Evolutionary conservation across 2,329 filamentous ascomycete genomes (phyloP).

Genomic region (Trichophyton benhamiae): DNA sequence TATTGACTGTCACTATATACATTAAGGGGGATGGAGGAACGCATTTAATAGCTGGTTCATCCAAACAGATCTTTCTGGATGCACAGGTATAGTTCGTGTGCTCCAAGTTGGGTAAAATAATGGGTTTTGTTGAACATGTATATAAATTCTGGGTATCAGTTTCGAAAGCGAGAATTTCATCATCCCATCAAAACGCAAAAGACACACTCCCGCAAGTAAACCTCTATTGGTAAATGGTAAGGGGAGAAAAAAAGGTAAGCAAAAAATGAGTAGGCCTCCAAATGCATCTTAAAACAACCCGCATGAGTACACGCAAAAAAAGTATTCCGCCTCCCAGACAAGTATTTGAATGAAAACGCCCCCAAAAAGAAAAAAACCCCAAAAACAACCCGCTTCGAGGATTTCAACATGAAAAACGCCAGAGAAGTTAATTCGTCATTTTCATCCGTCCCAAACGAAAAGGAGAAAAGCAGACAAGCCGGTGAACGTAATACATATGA

Average conservation of each 20-base stretch:
- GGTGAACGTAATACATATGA: background rate
- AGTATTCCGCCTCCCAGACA: background rate
- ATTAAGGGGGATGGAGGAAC: background rate
- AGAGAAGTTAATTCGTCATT: conserved; percentile 1
- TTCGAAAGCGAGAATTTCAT: background rate
- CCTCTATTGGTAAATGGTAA: background rate
- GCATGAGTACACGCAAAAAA: background rate
- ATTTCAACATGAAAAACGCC: background rate
- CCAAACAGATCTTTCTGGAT: background rate
- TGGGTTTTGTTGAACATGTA: background rate
- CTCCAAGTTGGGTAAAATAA: background rate
- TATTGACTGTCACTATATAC: background rate
- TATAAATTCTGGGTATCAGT: conserved; percentile 1
- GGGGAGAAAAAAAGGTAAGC: background rate
- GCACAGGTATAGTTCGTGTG: background rate
- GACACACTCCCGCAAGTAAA: background rate
- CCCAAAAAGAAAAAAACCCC: background rate
- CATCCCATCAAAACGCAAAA: background rate
- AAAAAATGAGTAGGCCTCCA: background rate
- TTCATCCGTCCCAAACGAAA: background rate
- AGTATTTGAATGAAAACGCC: background rate
- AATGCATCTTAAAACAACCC: conserved; percentile 1
- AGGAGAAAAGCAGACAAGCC: background rate
- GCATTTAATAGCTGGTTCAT: background rate
- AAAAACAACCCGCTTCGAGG: background rate